phyloP scores from a whole-genome alignment of 2,329 filamentous ascomycete genomes.

The Pseudogymnoascus sp. region DNA sequence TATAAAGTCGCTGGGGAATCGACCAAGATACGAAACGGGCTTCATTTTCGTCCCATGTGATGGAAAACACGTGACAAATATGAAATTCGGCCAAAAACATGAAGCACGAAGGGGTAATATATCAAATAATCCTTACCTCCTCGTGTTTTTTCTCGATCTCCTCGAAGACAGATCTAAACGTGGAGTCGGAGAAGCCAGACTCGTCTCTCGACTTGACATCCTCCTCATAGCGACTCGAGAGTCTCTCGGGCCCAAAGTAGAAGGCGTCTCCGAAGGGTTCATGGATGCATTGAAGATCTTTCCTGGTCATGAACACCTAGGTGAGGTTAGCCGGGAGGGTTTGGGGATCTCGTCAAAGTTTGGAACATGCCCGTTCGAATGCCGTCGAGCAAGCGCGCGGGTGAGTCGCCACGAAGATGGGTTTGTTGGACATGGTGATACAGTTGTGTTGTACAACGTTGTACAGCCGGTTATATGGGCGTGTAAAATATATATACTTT shows the following conservation, averaged over 20 bases:
- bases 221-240: conserved; percentile 69
- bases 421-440: conserved; percentile 61
- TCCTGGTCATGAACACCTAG: conserved; percentile 93
- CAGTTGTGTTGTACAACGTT: background rate
- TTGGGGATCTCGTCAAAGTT: background rate
- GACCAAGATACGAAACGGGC: background rate
- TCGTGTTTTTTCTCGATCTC: conserved; percentile 63
- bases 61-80: background rate
- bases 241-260: conserved; percentile 87
- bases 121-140: conserved; percentile 42
- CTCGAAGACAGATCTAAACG: conserved; percentile 71
- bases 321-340: conserved; percentile 5
- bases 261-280: conserved; percentile 97
- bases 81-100: background rate
- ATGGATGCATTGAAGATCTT: conserved; percentile 77
- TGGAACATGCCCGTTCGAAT: conserved; percentile 72
- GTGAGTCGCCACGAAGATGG: conserved; percentile 90
- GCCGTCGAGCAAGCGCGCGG: conserved; percentile 93
- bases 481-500: background rate
- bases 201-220: conserved; percentile 50
- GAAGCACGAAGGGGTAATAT: background rate
- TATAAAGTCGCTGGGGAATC: background rate
- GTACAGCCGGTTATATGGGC: background rate
- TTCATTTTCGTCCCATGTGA: background rate
- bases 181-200: conserved; percentile 62